Evolutionary conservation across 2,329 filamentous ascomycete species (phyloP).

Genomic region (Mycosphaerella arachidis): DNA sequence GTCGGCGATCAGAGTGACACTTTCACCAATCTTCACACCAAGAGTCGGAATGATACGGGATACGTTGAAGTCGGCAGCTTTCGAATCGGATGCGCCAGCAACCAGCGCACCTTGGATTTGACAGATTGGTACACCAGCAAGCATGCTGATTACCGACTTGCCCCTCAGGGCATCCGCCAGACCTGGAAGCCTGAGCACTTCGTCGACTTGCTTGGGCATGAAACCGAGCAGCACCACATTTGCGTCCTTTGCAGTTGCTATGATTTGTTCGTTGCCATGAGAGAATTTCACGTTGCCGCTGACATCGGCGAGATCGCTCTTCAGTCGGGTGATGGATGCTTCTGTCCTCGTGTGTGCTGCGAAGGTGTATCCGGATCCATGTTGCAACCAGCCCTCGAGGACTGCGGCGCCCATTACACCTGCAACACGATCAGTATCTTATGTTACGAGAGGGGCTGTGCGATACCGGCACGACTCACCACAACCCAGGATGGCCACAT

Average conservation of each 20-base stretch:
- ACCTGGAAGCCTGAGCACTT: slow-evolving; percentile 8
- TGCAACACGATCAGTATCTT: slow-evolving; percentile 2
- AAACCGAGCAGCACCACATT: slow-evolving; percentile 22
- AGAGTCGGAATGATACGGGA: slow-evolving; percentile 23
- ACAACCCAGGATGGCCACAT: slow-evolving; percentile 7
- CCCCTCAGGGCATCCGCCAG: slow-evolving; percentile 12
- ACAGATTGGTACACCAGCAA: slow-evolving; percentile 19
- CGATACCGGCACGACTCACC: background rate
- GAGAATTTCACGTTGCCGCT: slow-evolving; percentile 5
- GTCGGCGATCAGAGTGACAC: slow-evolving; percentile 21
- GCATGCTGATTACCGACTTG: slow-evolving; percentile 21
- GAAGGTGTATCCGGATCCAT: slow-evolving; percentile 8
- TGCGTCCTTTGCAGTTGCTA: slow-evolving; percentile 9
- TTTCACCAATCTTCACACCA: slow-evolving; percentile 17
- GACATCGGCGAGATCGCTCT: slow-evolving; percentile 1
- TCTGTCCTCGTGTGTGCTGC: slow-evolving; percentile 12
- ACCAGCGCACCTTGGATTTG: slow-evolving; percentile 14
- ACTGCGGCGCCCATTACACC: slow-evolving; percentile 25
- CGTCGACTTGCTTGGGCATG: slow-evolving; percentile 15
- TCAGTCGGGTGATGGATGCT: slow-evolving; percentile 11
- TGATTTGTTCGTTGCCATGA: slow-evolving; percentile 8
- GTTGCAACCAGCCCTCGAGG: slow-evolving; percentile 16
- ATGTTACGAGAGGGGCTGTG: background rate
- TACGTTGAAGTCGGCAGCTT: slow-evolving; percentile 10
- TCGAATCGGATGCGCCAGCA: background rate